Conservation (phyloP, 2,329 filamentous ascomycete genomes). For the Dothistroma pini region DNA sequence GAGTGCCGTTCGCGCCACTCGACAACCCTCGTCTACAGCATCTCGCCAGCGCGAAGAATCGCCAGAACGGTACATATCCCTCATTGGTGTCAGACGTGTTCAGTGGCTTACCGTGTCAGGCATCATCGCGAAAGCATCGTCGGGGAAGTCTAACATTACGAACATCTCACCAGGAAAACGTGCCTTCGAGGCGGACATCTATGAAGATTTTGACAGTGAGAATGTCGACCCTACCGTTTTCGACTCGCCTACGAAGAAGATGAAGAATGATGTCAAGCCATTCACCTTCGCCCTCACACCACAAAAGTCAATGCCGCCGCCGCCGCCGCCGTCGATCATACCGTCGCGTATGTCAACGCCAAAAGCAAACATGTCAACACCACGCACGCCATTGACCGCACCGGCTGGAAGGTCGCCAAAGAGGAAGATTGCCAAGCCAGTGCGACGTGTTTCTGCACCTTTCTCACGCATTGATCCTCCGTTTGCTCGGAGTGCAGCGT, state of each 20-base stretch:
- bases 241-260: conserved; percentile 52
- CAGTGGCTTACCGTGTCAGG: conserved; percentile 15
- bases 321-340: conserved; percentile 35
- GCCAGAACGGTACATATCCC: conserved; percentile 57
- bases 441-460: conserved; percentile 61
- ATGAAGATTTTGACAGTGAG: conserved; percentile 51
- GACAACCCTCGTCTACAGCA: conserved; percentile 66
- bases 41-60: conserved; percentile 72
- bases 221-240: conserved; percentile 56
- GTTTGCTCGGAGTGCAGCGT: conserved; percentile 49
- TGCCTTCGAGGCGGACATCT: conserved; percentile 41
- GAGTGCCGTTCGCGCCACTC: conserved; percentile 73
- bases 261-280: conserved; percentile 45
- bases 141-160: conserved; percentile 27
- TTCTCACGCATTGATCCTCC: conserved; percentile 70
- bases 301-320: conserved; percentile 38
- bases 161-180: conserved; percentile 41
- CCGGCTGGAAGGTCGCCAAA: conserved; percentile 79
- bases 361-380: conserved; percentile 39
- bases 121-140: conserved; percentile 22
- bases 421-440: conserved; percentile 57
- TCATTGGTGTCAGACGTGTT: neutral
- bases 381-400: conserved; percentile 49
- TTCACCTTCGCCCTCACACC: conserved; percentile 36
- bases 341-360: conserved; percentile 35